Evolutionary conservation across 2,329 filamentous ascomycete genomes (phyloP).

Genomic region (Allantophomopsis cytisporea): DNA sequence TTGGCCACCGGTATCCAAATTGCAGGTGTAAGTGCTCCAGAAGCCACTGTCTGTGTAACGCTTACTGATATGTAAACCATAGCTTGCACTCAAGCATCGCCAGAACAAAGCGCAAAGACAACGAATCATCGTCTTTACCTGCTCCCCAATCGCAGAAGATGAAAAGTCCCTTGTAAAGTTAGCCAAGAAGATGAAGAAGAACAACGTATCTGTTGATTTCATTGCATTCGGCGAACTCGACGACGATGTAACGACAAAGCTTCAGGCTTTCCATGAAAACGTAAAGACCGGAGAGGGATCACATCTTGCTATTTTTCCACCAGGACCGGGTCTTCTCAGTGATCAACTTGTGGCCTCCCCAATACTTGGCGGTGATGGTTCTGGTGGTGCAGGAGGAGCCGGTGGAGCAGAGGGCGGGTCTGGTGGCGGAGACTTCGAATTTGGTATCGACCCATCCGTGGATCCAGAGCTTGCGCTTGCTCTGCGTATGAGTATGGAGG

Average conservation of each 20-base stretch:
- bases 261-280: conserved; percentile 84
- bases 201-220: conserved; percentile 86
- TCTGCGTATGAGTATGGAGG: conserved; percentile 93
- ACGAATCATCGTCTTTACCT: conserved; percentile 94
- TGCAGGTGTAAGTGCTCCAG: conserved; percentile 57
- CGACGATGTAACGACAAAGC: conserved; percentile 81
- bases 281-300: conserved; percentile 89
- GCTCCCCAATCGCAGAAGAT: conserved; percentile 80
- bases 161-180: conserved; percentile 81
- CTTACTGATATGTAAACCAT: conserved; percentile 4
- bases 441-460: conserved; percentile 79
- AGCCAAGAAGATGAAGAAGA: conserved; percentile 98
- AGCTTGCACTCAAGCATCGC: conserved; percentile 94
- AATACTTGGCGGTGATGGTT: conserved; percentile 75
- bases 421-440: conserved; percentile 59
- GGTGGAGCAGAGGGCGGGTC: conserved; percentile 36
- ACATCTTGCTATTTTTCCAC: conserved; percentile 79
- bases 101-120: conserved; percentile 96
- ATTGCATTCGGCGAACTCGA: conserved; percentile 90
- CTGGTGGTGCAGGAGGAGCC: conserved; percentile 39
- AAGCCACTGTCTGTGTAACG: neutral
- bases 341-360: conserved; percentile 83
- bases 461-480: conserved; percentile 92
- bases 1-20: conserved; percentile 92
- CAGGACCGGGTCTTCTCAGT: conserved; percentile 81